Percentiles rank a stretch among this genome's conserved stretches.
Evolutionary conservation across 129 eudicot species (phyloP).

Genomic region (Flaveria linearis): DNA sequence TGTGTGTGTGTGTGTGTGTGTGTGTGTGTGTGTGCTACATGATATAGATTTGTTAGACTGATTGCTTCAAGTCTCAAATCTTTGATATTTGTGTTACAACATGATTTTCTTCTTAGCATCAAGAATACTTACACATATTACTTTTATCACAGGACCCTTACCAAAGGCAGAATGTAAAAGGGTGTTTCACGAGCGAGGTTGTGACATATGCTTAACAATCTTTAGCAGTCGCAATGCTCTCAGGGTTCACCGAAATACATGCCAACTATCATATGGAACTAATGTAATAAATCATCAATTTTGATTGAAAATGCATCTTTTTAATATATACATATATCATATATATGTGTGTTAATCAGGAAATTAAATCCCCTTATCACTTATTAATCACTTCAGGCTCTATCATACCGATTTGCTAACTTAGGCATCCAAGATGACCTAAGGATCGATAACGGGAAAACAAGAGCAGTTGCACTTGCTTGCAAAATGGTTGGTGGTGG

Average conservation of each 20-base stretch:
- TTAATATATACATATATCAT: neutral
- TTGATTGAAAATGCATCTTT: neutral
- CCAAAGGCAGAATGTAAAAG: constrained; percentile 96
- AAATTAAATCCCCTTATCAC: neutral
- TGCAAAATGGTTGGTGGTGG: constrained; percentile 99
- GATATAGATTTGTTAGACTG: constrained; percentile 2
- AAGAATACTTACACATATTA: neutral
- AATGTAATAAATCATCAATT: constrained; percentile 46
- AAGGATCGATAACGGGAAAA: constrained; percentile 58
- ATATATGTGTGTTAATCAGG: constrained; percentile 10
- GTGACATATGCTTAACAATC: constrained; percentile 71
- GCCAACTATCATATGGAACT: constrained; percentile 72
- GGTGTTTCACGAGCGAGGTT: constrained; percentile 82
- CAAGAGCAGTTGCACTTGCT: constrained; percentile 74
- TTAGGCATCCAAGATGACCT: constrained; percentile 71
- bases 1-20: no score
- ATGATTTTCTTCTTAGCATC: constrained; percentile 20
- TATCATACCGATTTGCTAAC: constrained; percentile 73
- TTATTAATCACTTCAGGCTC: constrained; percentile 40
- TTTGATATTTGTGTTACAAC: neutral
- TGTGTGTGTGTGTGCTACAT: neutral
- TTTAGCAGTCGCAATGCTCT: constrained; percentile 71
- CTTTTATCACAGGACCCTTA: constrained; percentile 62
- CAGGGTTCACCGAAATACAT: constrained; percentile 66
- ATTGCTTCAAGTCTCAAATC: neutral